Evolutionary conservation across 129 eudicot genomes (phyloP).

Genomic region (Calendula officinalis): DNA sequence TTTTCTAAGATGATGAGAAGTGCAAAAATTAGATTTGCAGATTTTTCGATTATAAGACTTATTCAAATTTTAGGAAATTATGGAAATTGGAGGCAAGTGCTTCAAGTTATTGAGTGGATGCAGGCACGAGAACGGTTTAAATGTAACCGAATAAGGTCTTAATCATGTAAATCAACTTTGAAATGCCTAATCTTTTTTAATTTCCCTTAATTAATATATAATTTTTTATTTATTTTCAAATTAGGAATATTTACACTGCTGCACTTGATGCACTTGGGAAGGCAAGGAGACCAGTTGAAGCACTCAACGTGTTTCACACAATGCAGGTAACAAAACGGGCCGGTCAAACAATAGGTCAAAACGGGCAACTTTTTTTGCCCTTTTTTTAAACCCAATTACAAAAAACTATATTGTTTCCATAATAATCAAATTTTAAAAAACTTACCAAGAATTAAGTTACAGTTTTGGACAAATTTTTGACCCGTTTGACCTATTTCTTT

Average conservation of each 20-base stretch:
- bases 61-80: slow-evolving; percentile 85
- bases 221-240: slow-evolving; percentile 11
- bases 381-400: too few relatives aligned
- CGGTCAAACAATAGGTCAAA: background rate
- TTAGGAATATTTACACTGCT: slow-evolving; percentile 77
- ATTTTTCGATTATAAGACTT: slow-evolving; percentile 74
- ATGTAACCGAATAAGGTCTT: slow-evolving; percentile 71
- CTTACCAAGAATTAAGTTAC: background rate
- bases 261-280: slow-evolving; percentile 93
- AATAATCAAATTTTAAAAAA: too few relatives aligned
- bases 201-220: background rate
- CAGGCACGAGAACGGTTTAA: slow-evolving; percentile 83
- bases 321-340: slow-evolving; percentile 61
- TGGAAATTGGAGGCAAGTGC: slow-evolving; percentile 90
- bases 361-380: background rate
- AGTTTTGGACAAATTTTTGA: background rate
- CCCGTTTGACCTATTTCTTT: background rate
- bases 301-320: slow-evolving; percentile 63
- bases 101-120: slow-evolving; percentile 94
- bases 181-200: background rate
- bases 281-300: slow-evolving; percentile 85
- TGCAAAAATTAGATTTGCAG: slow-evolving; percentile 82
- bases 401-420: too few relatives aligned
- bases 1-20: slow-evolving; percentile 89
- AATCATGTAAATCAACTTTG: background rate